Evolutionary conservation across 352 stramenopile genomes (phyloP), one percentile per base, ranked within the genome.

Genomic region (Phytophthora pisi): DNA sequence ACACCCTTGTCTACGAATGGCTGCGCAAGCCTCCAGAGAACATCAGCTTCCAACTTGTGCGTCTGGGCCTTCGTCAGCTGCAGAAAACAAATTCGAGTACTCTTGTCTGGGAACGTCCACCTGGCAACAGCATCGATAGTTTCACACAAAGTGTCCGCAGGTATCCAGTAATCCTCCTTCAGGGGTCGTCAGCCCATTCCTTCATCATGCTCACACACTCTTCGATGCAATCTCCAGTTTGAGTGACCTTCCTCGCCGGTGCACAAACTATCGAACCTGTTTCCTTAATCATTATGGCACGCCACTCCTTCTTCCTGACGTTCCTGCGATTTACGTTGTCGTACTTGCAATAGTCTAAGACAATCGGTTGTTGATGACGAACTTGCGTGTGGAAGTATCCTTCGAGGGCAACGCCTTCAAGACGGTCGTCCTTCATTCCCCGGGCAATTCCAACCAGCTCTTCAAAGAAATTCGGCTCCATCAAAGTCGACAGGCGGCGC

Each of bases 121-220:
- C 54, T 67, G 16, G 54, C 55, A 60, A 66, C 61, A 1, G 66
- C 61, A 63, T 66, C 61, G 34, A 74, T 59, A 59, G 42, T 65
- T 52, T 52, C 56, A 50, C 36, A 54, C 57, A 71, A 36, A 62
- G 51, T 61, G 31, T 61, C 52, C 50, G 15, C 36, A 2, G 61
- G 56, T 36, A 64, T 66, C 61, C 55, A 70, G 61, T 70, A 74
- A 38, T 70, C n/a, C n/a, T n/a, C 66, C 26, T 18, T 10, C 50
- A 26, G 53, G 56, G 45, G 2, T 63, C 57, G 26, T 4, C 31
- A 10, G 61, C 57, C 61, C 67, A 70, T 2, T 5, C 47, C 34
- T 57, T 13, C 61, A 71, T 63, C 49, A 58, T 52, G n/a, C 43
- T 26, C 13, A 18, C 3, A 4, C 60, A 67, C 51, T 9, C 28